phyloP scores from a whole-genome alignment of 345 rosid species.

The Syzygium oleosum region DNA sequence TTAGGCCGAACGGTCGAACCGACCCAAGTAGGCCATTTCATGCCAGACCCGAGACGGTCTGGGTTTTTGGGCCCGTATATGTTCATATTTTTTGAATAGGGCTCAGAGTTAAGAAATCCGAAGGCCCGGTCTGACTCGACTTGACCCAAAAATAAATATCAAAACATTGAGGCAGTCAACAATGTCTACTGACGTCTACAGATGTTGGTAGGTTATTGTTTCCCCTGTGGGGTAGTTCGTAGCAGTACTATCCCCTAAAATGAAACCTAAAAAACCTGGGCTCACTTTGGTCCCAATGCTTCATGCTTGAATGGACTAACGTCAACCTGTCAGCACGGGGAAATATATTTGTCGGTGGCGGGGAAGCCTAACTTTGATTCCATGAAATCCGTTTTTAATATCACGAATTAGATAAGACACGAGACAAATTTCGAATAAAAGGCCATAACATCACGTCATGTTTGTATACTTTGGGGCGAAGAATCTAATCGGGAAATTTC shows the following conservation, averaged over 20 bases:
- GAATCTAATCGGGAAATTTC: neutral
- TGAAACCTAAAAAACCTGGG: no score
- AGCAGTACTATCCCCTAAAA: no score
- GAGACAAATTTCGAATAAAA: neutral
- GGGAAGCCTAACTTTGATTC: neutral
- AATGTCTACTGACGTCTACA: neutral
- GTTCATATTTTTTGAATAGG: neutral
- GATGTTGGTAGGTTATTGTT: neutral
- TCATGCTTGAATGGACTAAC: no score
- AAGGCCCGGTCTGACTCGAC: neutral
- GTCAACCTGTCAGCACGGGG: no score
- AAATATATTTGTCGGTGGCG: neutral
- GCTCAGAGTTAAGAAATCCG: neutral
- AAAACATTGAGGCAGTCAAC: neutral
- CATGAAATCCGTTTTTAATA: neutral
- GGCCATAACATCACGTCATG: neutral
- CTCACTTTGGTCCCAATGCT: no score
- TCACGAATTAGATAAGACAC: neutral
- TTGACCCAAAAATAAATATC: neutral
- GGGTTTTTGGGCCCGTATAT: neutral
- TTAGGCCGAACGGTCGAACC: neutral
- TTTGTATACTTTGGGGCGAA: neutral
- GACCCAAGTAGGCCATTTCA: neutral
- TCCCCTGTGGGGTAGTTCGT: neutral
- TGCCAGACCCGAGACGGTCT: neutral